Base-by-base conservation (phyloP, 2,329 filamentous ascomycete species). In the Colletotrichum godetiae region DNA sequence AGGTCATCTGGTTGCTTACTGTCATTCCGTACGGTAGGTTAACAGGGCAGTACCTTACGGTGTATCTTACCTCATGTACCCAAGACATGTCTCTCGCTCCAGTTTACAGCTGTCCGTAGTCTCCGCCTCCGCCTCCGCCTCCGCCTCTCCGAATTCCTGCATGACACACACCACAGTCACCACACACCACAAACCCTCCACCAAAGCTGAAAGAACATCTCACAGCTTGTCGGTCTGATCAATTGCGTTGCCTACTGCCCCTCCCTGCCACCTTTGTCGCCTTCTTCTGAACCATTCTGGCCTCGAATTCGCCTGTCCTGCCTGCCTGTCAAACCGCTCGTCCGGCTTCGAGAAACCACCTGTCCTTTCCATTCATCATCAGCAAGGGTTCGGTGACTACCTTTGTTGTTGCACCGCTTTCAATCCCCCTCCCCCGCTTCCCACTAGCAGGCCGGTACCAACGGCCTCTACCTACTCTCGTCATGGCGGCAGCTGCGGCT, bases 401-500 rank as follows among this genome's bases (percentile, higher is more conserved):
- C 19, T 22, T 49, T 12, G 37, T 42, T 37, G 42, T 49, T 59
- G 49, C 49, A 64, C 13, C 22, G 52, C 22, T 15, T 64, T 55
- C 31, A 35, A 64, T 19, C 31, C 33, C 22, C 22, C 49, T 22
- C 46, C 24, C 22, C 33, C 42, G 46, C 49, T 12, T 61, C 24
- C 22, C 58, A 42, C 19, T 46, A 64, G 24, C 58, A 8, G 19
- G 24, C 13, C 19, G 22, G 19, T 7, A 12, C 5, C 33, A 63
- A 33, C 53, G 31, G 19, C 56, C 53, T 8, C 22, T 35, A 22
- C 27, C 22, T 35, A 22, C 27, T 27, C 6, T 27, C 60, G 11
- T 19, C 60, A 53, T 58, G 60, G 92, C 92, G 91, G 85, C 90
- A 12, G 87, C 91, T 33, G 87, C 42, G 42, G 42, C 89, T 74